These are phyloP conservation scores for Fragaria nilgerrensis DNA, from an alignment of 306 rosid genomes.

Conservation along the genomic window DNA sequence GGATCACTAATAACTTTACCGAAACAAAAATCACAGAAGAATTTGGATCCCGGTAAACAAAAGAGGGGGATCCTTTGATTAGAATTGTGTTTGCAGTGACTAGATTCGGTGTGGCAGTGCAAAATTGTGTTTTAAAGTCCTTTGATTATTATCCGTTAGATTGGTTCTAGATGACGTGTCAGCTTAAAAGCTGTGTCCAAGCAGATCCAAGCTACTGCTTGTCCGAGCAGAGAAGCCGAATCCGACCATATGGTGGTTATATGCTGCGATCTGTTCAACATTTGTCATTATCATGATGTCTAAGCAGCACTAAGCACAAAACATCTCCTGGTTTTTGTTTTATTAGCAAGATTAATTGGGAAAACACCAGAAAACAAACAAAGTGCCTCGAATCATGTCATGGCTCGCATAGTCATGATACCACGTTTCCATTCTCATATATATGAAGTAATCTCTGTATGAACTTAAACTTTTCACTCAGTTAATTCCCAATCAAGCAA, in stretches of 20 bases:
- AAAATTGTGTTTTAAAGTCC: too few relatives aligned
- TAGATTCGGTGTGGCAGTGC: too few relatives aligned
- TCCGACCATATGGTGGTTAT: slow-evolving; percentile 1
- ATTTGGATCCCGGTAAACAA: background rate
- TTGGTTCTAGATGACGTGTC: too few relatives aligned
- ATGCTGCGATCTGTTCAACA: slow-evolving; percentile 6
- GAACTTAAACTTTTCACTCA: background rate
- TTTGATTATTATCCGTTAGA: too few relatives aligned
- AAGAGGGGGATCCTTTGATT: too few relatives aligned
- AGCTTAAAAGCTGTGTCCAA: too few relatives aligned
- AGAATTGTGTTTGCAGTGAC: too few relatives aligned
- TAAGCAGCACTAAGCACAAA: slow-evolving; percentile 2
- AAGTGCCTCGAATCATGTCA: background rate
- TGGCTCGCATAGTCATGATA: background rate
- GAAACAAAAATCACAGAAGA: background rate
- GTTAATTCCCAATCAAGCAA: too few relatives aligned
- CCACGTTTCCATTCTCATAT: background rate
- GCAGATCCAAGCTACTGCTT: too few relatives aligned
- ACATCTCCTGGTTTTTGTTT: background rate
- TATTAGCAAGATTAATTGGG: background rate
- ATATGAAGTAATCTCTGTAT: background rate
- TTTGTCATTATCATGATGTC: background rate
- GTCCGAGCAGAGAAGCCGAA: too few relatives aligned
- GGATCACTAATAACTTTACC: background rate
- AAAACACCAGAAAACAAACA: background rate